Evolutionary conservation across 352 stramenopile genomes (phyloP).

Genomic region (Globisporangium nunn): DNA sequence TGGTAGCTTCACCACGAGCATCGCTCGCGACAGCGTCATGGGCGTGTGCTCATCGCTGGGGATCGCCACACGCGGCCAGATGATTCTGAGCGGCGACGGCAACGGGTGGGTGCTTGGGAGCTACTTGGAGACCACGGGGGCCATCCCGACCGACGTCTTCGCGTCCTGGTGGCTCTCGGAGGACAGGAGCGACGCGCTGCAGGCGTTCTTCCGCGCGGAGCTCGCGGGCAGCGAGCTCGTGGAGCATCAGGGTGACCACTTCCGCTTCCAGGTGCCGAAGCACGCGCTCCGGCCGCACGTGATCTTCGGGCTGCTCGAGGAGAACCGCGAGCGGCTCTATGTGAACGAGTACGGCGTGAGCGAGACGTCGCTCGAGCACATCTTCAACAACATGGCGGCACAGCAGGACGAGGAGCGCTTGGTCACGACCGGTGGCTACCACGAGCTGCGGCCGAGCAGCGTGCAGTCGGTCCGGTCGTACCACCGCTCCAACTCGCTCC

Average conservation of each 20-base stretch:
- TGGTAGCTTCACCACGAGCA: constrained; percentile 2
- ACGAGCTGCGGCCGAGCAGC: constrained; percentile 21
- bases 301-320: constrained; percentile 80
- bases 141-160: constrained; percentile 48
- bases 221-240: constrained; percentile 36
- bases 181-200: constrained; percentile 25
- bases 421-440: constrained; percentile 33
- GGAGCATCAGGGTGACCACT: constrained; percentile 59
- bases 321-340: constrained; percentile 38
- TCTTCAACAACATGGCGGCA: constrained; percentile 90
- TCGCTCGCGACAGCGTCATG: constrained; percentile 24
- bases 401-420: constrained; percentile 59
- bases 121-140: constrained; percentile 33
- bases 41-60: constrained; percentile 28
- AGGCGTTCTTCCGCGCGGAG: constrained; percentile 35
- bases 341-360: constrained; percentile 87
- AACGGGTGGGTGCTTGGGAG: constrained; percentile 35
- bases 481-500: constrained; percentile 27
- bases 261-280: constrained; percentile 69
- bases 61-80: constrained; percentile 16
- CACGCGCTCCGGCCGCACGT: constrained; percentile 28
- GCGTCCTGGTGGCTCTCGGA: constrained; percentile 52
- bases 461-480: constrained; percentile 33
- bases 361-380: constrained; percentile 88
- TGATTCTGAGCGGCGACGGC: constrained; percentile 28